Conservation (phyloP, 345 rosid species). For the Rhodomyrtus tomentosa region DNA sequence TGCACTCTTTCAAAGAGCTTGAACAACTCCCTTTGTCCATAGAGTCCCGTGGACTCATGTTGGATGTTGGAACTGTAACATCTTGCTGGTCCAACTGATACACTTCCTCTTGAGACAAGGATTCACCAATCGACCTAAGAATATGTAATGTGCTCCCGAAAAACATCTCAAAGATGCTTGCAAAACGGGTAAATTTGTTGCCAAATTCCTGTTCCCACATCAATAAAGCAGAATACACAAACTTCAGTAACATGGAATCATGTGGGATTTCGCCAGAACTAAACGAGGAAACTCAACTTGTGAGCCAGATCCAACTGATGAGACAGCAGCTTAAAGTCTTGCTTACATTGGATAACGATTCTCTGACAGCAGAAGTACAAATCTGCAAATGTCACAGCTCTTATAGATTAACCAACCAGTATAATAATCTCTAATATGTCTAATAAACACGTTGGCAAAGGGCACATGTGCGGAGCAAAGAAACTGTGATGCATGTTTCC, state of each 20-base stretch:
- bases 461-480: neutral
- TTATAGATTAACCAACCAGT: neutral
- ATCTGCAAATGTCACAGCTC: constrained; percentile 38
- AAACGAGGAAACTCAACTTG: constrained; percentile 19
- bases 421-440: neutral
- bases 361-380: constrained; percentile 72
- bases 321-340: constrained; percentile 24
- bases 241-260: constrained; percentile 7
- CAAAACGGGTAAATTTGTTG: constrained; percentile 48
- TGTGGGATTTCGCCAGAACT: neutral
- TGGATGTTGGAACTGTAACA: constrained; percentile 11
- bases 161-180: constrained; percentile 66
- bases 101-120: constrained; percentile 14
- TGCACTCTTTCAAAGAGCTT: constrained; percentile 12
- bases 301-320: constrained; percentile 19
- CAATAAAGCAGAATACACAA: constrained; percentile 5
- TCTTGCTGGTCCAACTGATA: constrained; percentile 7
- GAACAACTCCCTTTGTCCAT: neutral
- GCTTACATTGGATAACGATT: constrained; percentile 88
- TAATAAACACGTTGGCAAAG: neutral
- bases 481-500: neutral
- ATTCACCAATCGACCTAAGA: constrained; percentile 53
- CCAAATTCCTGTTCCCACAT: constrained; percentile 62
- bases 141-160: constrained; percentile 78
- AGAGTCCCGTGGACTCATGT: neutral